Percentiles rank a stretch among this genome's conserved stretches.
These are phyloP conservation scores for Thelephora aurantiotincta DNA, from an alignment of 768 basidiomycete genomes.

Conservation along the genomic window DNA sequence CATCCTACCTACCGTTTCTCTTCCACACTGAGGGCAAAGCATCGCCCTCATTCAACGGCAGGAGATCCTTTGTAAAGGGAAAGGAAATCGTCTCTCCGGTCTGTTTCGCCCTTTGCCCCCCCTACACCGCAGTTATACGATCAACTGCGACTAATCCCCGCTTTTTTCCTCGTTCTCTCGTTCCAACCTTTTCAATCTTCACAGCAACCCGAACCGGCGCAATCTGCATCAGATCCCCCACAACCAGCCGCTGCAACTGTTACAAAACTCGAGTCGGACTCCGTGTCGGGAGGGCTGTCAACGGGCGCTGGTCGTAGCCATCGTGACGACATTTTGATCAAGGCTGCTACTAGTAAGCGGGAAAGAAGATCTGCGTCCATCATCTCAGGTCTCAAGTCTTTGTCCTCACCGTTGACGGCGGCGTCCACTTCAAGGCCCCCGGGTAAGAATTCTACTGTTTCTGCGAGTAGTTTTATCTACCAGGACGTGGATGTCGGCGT, in stretches of 20 bases:
- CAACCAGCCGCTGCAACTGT: not conserved
- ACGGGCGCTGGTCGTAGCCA: not conserved
- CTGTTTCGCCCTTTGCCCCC: constrained; percentile 9
- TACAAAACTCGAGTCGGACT: not conserved
- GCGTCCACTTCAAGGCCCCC: constrained; percentile 3
- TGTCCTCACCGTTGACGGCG: constrained; percentile 7
- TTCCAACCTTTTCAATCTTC: not conserved
- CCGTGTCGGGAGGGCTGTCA: not conserved
- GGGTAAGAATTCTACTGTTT: constrained; percentile 8
- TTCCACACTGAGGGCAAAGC: constrained; percentile 15
- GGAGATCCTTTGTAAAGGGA: constrained; percentile 37
- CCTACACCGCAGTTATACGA: not conserved
- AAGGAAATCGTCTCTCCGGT: constrained; percentile 25
- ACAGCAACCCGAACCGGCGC: not conserved
- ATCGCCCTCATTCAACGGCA: constrained; percentile 23
- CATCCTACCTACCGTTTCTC: constrained; percentile 54
- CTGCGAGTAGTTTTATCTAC: constrained; percentile 13
- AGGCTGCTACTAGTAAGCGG: too few relatives aligned
- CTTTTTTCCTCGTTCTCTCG: not conserved
- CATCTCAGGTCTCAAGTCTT: constrained; percentile 13
- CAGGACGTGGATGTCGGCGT: constrained; percentile 7
- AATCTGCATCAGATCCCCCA: not conserved
- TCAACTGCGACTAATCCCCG: constrained; percentile 3
- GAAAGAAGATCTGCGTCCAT: constrained; percentile 10
- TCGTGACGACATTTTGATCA: not conserved